A percentile compares a stretch with the other conserved stretches of the same genome.
Evolutionary conservation across 192 early-diverging fungal genomes (phyloP).

Genomic region (Glomus cerebriforme): DNA sequence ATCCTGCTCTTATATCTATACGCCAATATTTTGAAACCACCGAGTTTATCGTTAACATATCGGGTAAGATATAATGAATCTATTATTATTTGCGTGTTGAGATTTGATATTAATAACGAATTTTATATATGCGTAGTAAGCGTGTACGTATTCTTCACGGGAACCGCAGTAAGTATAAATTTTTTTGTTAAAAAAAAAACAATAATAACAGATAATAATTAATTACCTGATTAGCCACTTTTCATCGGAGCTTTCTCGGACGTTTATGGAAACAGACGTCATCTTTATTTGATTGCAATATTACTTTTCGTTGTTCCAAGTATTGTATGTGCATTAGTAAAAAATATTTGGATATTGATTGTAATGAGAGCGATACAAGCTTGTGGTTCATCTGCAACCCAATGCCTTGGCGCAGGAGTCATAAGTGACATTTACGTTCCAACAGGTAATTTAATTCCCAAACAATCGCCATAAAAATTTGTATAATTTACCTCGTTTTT

Average conservation of each 20-base stretch:
- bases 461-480: no score
- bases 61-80: neutral
- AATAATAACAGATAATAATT: neutral
- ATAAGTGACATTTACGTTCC: conserved; percentile 37
- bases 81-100: neutral
- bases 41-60: conserved; percentile 1
- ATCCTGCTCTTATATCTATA: neutral
- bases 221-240: conserved; percentile 35
- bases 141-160: conserved; percentile 4
- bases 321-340: conserved; percentile 35
- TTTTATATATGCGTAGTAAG: conserved; percentile 9
- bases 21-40: conserved; percentile 3
- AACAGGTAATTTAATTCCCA: conserved; percentile 13
- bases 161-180: neutral
- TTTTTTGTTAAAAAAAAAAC: neutral
- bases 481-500: neutral
- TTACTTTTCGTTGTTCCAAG: conserved; percentile 42
- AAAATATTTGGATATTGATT: conserved; percentile 43
- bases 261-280: conserved; percentile 35
- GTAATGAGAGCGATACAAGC: conserved; percentile 45
- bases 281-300: conserved; percentile 43
- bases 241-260: conserved; percentile 44
- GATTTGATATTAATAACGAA: neutral
- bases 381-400: conserved; percentile 36
- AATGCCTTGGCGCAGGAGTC: conserved; percentile 41